Percentiles rank a stretch among this genome's conserved stretches.
Conservation (phyloP, 352 stramenopile genomes). For the Phytophthora boehmeriae region DNA sequence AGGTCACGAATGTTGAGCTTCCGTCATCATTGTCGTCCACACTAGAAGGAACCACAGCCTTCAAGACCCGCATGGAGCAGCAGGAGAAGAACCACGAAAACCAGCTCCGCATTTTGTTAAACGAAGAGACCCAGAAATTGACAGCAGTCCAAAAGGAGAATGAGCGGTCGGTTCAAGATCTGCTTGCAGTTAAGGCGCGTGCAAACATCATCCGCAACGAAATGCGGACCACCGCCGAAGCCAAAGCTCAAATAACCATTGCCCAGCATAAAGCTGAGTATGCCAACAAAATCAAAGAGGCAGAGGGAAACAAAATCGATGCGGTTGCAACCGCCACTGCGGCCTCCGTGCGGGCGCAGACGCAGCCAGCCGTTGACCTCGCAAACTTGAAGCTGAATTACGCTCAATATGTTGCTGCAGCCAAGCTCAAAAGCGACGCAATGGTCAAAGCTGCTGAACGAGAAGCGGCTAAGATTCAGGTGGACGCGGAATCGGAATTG, state of each 20-base stretch:
- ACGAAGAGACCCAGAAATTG: constrained; percentile 76
- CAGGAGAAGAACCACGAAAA: constrained; percentile 90
- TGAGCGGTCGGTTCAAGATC: constrained; percentile 68
- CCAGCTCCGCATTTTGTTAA: constrained; percentile 72
- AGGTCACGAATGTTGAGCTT: constrained; percentile 80
- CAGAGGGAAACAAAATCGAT: constrained; percentile 60
- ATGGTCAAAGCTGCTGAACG: constrained; percentile 60
- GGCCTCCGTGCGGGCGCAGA: constrained; percentile 52
- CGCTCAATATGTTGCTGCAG: constrained; percentile 62
- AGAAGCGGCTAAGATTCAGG: constrained; percentile 48
- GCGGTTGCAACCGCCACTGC: constrained; percentile 48
- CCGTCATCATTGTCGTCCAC: constrained; percentile 52
- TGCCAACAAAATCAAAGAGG: constrained; percentile 65
- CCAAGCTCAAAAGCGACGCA: constrained; percentile 58
- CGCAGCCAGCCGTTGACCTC: constrained; percentile 50
- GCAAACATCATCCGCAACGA: constrained; percentile 73
- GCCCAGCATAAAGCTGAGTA: constrained; percentile 49
- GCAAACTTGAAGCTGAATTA: constrained; percentile 50
- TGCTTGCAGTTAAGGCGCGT: constrained; percentile 60
- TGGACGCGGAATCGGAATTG: constrained; percentile 56
- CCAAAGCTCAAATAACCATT: constrained; percentile 68
- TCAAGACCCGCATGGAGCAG: constrained; percentile 86
- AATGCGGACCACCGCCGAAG: constrained; percentile 63
- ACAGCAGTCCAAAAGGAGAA: constrained; percentile 79
- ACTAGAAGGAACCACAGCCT: constrained; percentile 77